phyloP scores from a whole-genome alignment of 768 basidiomycete species.

The Dacryopinax primogenitus region DNA sequence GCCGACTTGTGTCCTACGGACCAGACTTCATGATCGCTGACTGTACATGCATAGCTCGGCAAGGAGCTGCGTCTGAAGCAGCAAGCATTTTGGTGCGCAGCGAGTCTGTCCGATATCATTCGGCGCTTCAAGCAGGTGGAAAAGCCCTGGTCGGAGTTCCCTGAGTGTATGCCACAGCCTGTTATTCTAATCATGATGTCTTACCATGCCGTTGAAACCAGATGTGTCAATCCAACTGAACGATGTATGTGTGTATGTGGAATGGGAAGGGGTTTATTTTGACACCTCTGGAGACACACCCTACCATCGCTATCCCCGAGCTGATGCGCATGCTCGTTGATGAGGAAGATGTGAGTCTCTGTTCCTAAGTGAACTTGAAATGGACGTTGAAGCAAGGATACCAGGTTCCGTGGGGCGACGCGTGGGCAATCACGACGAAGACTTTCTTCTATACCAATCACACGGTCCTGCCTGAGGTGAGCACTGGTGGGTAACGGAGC shows the following conservation, averaged over 20 bases:
- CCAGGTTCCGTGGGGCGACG: conserved; percentile 64
- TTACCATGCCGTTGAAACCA: conserved; percentile 28
- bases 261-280: neutral
- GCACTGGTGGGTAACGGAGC: no score
- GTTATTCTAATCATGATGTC: conserved; percentile 10
- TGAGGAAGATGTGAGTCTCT: conserved; percentile 1
- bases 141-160: conserved; percentile 64
- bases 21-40: neutral
- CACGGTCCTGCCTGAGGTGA: conserved; percentile 70
- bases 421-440: conserved; percentile 80
- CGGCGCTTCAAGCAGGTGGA: conserved; percentile 85
- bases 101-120: conserved; percentile 76
- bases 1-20: conserved; percentile 39
- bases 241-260: conserved; percentile 40
- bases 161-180: conserved; percentile 46
- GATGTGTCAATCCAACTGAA: conserved; percentile 92
- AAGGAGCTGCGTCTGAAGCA: conserved; percentile 66
- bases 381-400: conserved; percentile 49
- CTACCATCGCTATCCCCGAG: conserved; percentile 88
- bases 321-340: conserved; percentile 63
- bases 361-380: no score
- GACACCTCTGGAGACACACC: conserved; percentile 57
- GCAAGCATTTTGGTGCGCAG: conserved; percentile 92
- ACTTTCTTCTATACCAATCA: conserved; percentile 96
- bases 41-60: conserved; percentile 19